Evolutionary conservation across 352 stramenopile genomes (phyloP), one percentile per base, ranked within the genome.

Genomic region (Globisporangium viniferum): DNA sequence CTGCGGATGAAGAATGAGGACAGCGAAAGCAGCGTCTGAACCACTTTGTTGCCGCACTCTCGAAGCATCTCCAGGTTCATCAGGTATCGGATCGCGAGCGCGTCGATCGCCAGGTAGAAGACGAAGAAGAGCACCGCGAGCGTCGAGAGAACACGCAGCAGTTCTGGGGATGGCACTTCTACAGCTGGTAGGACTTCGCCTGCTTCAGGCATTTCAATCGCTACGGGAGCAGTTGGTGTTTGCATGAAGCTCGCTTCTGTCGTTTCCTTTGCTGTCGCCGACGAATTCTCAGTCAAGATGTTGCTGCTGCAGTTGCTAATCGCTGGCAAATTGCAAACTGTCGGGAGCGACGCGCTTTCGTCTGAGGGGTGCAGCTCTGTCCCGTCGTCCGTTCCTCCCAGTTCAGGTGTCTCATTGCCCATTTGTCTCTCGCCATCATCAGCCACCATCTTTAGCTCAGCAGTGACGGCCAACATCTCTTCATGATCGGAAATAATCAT

Each of bases 101-200:
- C 31, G 33, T 78, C 71, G 31, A 81, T 41, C 24, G 55, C 39
- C 29, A 81, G 31, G 55, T 76, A 78, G 12, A 68, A 15, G 22
- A 75, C 68, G 24, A 69, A 72, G 14, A 81, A 55, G 14, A 72
- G 36, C 56, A 79, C 57, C 15, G 74, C 55, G 10, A 82, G 48
- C 27, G 68, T 67, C 55, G 55, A 66, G 5, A 68, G 53, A 33
- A 75, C 55, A 9, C n/a, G 33, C 56, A 70, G 44, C 44, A 64
- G 12, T 27, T 70, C 64, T 2, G 64, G n/a, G 8, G 64, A 9
- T n/a, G 29, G 15, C 5, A 6, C 49, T 68, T 70, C 71, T 66
- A 48, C 15, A 78, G 5, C 31, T 36, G 62, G 41, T n/a, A 62
- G 15, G 2, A 29, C 41, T 14, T 69, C 49, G n/a, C 22, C 2